Percentiles rank a stretch among this genome's conserved stretches.
These are phyloP conservation scores for Lactarius sp. DNA, from an alignment of 768 basidiomycete genomes.

Conservation along the genomic window DNA sequence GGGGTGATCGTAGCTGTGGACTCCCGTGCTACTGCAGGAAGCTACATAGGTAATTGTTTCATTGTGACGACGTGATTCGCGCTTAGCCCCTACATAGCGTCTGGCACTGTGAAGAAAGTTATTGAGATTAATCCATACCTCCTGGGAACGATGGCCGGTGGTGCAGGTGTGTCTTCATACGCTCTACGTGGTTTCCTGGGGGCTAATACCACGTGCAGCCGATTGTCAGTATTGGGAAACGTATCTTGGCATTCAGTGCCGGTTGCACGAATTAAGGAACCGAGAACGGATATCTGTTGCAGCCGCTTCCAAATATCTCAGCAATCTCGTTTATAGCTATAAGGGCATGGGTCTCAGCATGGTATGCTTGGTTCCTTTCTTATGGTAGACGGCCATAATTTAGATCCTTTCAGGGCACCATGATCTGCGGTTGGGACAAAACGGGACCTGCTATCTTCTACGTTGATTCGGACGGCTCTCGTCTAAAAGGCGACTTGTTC, in stretches of 20 bases:
- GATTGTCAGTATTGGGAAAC: slow-evolving; percentile 99
- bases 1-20: slow-evolving; percentile 99
- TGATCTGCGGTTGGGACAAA: slow-evolving; percentile 99
- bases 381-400: neutral
- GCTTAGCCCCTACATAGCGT: slow-evolving; percentile 47
- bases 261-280: slow-evolving; percentile 94
- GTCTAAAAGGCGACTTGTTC: slow-evolving; percentile 95
- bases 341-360: slow-evolving; percentile 99
- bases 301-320: slow-evolving; percentile 96
- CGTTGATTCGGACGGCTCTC: slow-evolving; percentile 95
- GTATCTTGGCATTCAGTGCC: slow-evolving; percentile 96
- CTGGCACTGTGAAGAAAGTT: slow-evolving; percentile 97
- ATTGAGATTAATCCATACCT: slow-evolving; percentile 99
- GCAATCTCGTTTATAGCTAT: slow-evolving; percentile 95
- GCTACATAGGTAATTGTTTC: slow-evolving; percentile 75
- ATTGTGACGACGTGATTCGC: neutral
- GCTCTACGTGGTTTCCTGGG: neutral
- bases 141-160: slow-evolving; percentile 99
- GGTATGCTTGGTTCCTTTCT: slow-evolving; percentile 45
- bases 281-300: slow-evolving; percentile 97
- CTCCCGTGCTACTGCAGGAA: slow-evolving; percentile 94
- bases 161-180: slow-evolving; percentile 63
- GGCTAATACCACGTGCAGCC: slow-evolving; percentile 41
- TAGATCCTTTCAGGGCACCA: slow-evolving; percentile 68
- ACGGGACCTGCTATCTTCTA: slow-evolving; percentile 96